Evolutionary conservation across 306 rosid species (phyloP).

Genomic region (Dalbergia cochinchinensis): DNA sequence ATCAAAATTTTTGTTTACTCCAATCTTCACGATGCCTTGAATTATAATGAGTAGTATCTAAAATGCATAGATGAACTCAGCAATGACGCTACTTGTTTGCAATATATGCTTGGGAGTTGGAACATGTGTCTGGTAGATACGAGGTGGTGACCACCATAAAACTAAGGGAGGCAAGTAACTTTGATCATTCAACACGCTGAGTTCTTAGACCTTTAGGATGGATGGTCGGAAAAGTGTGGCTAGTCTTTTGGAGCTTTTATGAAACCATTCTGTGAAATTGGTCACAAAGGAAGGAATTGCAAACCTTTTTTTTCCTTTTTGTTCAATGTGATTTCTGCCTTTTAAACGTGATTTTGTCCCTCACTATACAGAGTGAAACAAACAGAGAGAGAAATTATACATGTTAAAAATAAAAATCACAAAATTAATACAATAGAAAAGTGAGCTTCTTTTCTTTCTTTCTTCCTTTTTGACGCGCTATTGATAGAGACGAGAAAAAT

Average conservation of each 20-base stretch:
- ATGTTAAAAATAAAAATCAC: background rate
- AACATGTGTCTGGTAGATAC: constrained; percentile 22
- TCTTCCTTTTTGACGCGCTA: too few relatives aligned
- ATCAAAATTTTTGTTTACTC: background rate
- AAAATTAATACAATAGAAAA: too few relatives aligned
- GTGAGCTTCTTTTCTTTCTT: background rate
- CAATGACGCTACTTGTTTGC: constrained; percentile 43
- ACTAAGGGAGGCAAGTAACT: background rate
- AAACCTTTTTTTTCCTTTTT: background rate
- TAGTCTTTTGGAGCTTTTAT: background rate
- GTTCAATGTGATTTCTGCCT: background rate
- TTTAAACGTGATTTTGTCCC: background rate
- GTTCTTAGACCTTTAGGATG: background rate
- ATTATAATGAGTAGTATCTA: background rate
- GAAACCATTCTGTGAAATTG: background rate
- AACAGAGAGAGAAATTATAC: background rate
- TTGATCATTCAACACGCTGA: constrained; percentile 16
- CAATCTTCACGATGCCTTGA: background rate
- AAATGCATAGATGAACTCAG: constrained; percentile 43
- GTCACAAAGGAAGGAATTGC: background rate
- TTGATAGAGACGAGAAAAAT: background rate
- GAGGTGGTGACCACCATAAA: background rate
- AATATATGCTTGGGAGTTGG: background rate
- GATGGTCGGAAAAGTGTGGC: background rate
- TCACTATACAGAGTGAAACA: background rate